Evolutionary conservation across 1,284 basidiomycete species (phyloP).

Genomic region (Ustilago tritici): DNA sequence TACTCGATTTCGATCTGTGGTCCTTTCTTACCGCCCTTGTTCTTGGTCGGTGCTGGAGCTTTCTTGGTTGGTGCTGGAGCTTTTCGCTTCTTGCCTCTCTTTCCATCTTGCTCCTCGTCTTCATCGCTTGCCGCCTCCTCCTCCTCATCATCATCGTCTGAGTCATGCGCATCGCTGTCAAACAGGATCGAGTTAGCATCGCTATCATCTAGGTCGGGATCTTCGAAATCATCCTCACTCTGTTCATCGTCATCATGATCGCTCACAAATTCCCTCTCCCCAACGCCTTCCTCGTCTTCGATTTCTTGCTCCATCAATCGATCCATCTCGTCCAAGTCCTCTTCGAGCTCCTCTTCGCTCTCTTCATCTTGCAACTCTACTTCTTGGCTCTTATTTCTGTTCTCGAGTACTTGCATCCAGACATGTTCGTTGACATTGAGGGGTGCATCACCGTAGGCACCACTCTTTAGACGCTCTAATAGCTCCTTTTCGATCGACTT

Average conservation of each 20-base stretch:
- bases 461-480: conserved; percentile 91
- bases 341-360: conserved; percentile 64
- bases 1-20: conserved; percentile 89
- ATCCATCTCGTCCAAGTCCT: conserved; percentile 64
- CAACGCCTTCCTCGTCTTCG: conserved; percentile 58
- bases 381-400: conserved; percentile 35
- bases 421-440: conserved; percentile 98
- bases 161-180: conserved; percentile 27
- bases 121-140: conserved; percentile 37
- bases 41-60: neutral
- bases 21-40: conserved; percentile 26
- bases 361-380: conserved; percentile 65
- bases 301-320: conserved; percentile 60
- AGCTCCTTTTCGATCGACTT: conserved; percentile 96
- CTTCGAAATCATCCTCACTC: conserved; percentile 43
- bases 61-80: conserved; percentile 7
- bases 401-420: conserved; percentile 77
- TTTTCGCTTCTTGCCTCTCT: conserved; percentile 25
- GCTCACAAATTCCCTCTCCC: conserved; percentile 64
- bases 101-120: conserved; percentile 17
- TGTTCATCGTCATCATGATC: conserved; percentile 63
- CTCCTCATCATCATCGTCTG: conserved; percentile 14
- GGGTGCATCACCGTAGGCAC: conserved; percentile 96
- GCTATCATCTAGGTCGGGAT: conserved; percentile 47
- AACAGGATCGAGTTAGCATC: conserved; percentile 37